A percentile compares a stretch with the other conserved stretches of the same genome.
These are phyloP conservation scores for Tuber borchii DNA, from an alignment of 495 filamentous ascomycete species.

Conservation along the genomic window DNA sequence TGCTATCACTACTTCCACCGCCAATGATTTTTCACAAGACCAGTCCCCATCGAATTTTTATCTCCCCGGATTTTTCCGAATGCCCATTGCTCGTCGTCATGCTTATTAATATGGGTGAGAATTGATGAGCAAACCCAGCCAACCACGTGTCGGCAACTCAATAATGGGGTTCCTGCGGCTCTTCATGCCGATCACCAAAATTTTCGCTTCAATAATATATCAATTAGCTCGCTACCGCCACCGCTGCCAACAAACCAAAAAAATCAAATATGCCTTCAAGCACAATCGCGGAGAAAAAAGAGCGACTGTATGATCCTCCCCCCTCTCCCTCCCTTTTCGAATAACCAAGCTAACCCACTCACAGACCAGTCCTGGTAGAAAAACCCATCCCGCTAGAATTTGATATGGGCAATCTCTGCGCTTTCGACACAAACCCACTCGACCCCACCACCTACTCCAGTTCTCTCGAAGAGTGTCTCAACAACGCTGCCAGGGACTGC, in stretches of 20 bases:
- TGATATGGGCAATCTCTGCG: constrained; percentile 79
- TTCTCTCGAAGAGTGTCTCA: constrained; percentile 53
- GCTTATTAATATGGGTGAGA: neutral
- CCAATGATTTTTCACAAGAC: too few relatives aligned
- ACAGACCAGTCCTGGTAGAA: constrained; percentile 47
- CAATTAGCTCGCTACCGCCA: neutral
- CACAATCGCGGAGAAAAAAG: constrained; percentile 18
- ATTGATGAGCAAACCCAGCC: neutral
- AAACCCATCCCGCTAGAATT: constrained; percentile 87
- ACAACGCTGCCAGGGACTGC: constrained; percentile 69
- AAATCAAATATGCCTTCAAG: neutral
- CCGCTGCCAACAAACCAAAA: neutral
- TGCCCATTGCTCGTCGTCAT: too few relatives aligned
- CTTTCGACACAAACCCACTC: constrained; percentile 75
- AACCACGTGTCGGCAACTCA: neutral
- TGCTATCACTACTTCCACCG: too few relatives aligned
- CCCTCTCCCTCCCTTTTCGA: neutral
- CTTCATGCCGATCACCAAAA: neutral
- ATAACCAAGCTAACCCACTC: neutral
- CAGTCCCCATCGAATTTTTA: too few relatives aligned
- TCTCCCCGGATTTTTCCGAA: too few relatives aligned
- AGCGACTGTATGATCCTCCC: constrained; percentile 21
- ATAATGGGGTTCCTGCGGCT: neutral
- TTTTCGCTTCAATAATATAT: neutral
- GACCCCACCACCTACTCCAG: constrained; percentile 45